Evolutionary conservation across 1,139 yeast species (phyloP).

Genomic region (Geotrichum reessii): DNA sequence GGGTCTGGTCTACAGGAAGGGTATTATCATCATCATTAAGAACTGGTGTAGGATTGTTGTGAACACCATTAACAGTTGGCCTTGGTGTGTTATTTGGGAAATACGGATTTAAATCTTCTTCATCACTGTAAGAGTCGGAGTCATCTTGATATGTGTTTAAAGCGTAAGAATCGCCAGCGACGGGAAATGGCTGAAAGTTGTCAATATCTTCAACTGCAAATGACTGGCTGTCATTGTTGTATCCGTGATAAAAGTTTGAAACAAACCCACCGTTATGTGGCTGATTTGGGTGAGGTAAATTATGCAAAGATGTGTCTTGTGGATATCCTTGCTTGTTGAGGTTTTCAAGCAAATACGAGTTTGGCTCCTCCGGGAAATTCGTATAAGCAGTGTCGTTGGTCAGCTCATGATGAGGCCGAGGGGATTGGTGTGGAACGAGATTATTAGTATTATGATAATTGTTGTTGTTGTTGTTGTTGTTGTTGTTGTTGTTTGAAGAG

Average conservation of each 20-base stretch:
- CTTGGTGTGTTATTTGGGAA: not conserved
- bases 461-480: not conserved
- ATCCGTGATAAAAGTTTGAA: constrained; percentile 12
- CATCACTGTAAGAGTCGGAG: not conserved
- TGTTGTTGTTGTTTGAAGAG: not conserved
- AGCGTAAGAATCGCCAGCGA: constrained; percentile 38
- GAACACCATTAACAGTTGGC: not conserved
- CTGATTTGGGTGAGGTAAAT: not conserved
- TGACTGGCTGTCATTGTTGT: constrained; percentile 7
- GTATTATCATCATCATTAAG: not conserved
- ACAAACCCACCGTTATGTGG: not conserved
- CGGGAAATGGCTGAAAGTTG: constrained; percentile 28
- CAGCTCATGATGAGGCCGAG: constrained; percentile 9
- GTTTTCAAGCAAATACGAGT: constrained; percentile 4
- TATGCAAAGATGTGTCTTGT: not conserved
- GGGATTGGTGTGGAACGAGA: not conserved
- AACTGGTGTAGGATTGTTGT: not conserved
- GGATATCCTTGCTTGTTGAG: not conserved
- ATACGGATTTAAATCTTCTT: not conserved
- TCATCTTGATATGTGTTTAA: constrained; percentile 37
- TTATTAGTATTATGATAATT: not conserved
- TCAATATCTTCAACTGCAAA: constrained; percentile 14
- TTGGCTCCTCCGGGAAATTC: constrained; percentile 11
- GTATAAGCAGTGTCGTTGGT: not conserved
- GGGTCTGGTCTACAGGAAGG: not conserved